Evolutionary conservation across 306 rosid genomes (phyloP), one percentile per base, ranked within the genome.

Genomic region (Sphenostylis stenocarpa): DNA sequence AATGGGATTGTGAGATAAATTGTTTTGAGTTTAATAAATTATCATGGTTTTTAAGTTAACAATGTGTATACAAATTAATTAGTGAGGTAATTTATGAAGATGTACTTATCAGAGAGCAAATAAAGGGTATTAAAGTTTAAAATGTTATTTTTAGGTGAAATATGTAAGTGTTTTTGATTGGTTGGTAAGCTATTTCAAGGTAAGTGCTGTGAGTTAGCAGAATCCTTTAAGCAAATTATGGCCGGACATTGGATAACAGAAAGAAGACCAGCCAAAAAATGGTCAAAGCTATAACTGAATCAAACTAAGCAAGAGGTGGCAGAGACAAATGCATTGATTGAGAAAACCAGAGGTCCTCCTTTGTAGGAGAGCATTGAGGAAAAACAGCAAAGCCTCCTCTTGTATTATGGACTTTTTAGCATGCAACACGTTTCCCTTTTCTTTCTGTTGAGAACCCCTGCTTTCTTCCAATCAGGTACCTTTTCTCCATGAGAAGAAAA

Each of bases 351-450:
- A 57, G 80, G 72, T 56, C 94, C 97, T 76, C 67, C 77, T 85
- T 91, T 88, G 83, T 80, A 83, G 91, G 92, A 86, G 91, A 81
- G 76, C 85, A 79, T 72, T 79, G 87, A 85, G 86, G 86, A 82
- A 81, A 81, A 84, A 79, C 80, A 71, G 28, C 45, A 61, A 79
- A 64, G 48, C 56, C 67, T 83, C 73, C 80, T 73, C 80, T 63
- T 19, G 80, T 62, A 48, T 79, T 60, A 41, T 48, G 62, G 57
- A 75, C 66, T 29, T 73, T 66, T 76, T 83, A 75, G 62, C 72
- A 57, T 69, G 67, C 76, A 53, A 56, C 73, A 28, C 7, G 15
- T 58, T 69, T 65, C 66, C 75, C 80, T 63, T 90, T 76, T 76
- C 90, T 82, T 85, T 70, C 79, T 86, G 73, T 81, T 85, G 87